Conservation (phyloP, 2,329 filamentous ascomycete species). For the Cadophora luteo-olivacea region DNA sequence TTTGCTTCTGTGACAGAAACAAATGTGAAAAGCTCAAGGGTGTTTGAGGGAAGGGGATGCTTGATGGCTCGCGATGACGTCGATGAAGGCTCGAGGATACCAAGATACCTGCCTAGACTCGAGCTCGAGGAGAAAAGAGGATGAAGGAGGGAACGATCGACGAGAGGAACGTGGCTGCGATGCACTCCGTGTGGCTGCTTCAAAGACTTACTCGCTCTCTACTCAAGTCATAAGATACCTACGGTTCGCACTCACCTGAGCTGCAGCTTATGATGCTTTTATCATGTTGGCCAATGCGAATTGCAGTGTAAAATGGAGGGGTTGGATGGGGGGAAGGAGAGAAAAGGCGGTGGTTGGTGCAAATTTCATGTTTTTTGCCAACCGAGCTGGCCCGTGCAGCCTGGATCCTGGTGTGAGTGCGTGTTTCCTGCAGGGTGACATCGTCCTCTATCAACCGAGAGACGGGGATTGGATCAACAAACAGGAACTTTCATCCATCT, state of each 20-base stretch:
- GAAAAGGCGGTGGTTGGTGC: constrained; percentile 23
- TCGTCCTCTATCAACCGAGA: background rate
- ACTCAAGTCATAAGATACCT: background rate
- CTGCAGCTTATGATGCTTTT: constrained; percentile 21
- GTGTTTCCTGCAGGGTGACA: constrained; percentile 7
- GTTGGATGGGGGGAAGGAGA: background rate
- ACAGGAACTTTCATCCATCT: constrained; percentile 1
- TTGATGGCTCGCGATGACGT: constrained; percentile 28
- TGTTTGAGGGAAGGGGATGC: background rate
- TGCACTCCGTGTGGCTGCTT: constrained; percentile 3
- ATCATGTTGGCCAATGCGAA: constrained; percentile 11
- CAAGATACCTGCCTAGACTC: background rate
- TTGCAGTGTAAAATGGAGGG: constrained; percentile 18
- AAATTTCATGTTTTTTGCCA: background rate
- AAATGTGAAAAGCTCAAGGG: background rate
- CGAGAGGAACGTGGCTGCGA: constrained; percentile 18
- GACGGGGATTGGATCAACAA: constrained; percentile 4
- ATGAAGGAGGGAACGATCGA: constrained; percentile 27
- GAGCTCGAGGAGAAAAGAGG: constrained; percentile 1
- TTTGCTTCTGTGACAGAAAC: background rate
- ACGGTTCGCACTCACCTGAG: constrained; percentile 9
- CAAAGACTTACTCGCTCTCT: background rate
- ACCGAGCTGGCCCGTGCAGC: constrained; percentile 4
- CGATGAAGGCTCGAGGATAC: constrained; percentile 25
- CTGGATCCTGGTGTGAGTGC: background rate